phyloP scores from a whole-genome alignment of 2,329 filamentous ascomycete genomes.

The Exophiala dermatitidis region DNA sequence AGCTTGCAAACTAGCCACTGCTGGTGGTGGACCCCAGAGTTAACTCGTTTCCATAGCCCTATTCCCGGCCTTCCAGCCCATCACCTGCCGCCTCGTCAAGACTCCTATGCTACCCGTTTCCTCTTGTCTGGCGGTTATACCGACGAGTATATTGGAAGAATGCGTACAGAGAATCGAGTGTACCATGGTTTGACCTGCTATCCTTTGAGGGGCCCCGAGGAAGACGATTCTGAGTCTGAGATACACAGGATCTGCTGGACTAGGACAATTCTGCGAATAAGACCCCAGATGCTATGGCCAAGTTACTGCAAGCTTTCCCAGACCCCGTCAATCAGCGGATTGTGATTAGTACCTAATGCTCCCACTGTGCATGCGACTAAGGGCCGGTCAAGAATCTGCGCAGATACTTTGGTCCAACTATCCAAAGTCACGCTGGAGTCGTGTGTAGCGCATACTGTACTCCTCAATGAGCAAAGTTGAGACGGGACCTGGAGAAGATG shows the following conservation, averaged over 20 bases:
- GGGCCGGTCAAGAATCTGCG: no score
- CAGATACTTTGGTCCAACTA: background rate
- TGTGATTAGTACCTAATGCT: no score
- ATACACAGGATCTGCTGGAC: background rate
- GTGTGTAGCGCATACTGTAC: background rate
- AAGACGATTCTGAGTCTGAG: background rate
- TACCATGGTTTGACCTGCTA: background rate
- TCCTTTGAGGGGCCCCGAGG: no score
- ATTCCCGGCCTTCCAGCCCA: background rate
- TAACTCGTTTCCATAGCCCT: no score
- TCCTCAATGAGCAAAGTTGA: background rate
- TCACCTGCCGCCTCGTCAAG: background rate
- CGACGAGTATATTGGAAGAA: slow-evolving; percentile 4
- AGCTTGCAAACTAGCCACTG: background rate
- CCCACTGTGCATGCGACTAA: no score
- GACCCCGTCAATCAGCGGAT: no score
- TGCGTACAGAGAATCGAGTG: background rate
- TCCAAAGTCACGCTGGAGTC: background rate
- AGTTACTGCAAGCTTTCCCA: no score
- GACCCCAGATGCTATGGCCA: background rate
- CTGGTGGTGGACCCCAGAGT: no score
- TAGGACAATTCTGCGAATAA: background rate
- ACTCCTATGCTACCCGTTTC: background rate
- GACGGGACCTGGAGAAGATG: background rate
- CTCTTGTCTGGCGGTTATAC: slow-evolving; percentile 4